Evolutionary conservation across 805 yeast species (phyloP).

Genomic region (Saturnispora bothae): DNA sequence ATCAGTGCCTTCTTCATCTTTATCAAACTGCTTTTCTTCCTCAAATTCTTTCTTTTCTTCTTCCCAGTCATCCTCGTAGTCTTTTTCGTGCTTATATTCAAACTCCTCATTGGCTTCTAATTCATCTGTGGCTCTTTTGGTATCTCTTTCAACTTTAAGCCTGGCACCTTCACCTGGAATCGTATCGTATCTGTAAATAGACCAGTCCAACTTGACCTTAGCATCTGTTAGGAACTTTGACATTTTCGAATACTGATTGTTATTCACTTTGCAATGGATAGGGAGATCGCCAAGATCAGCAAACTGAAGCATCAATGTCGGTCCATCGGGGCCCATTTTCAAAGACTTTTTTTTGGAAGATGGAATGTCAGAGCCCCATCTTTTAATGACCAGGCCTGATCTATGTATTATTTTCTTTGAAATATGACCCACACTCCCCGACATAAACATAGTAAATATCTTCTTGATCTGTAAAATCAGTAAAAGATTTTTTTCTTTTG

Average conservation of each 20-base stretch:
- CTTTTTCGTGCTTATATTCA: conserved; percentile 5
- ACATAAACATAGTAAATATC: not conserved
- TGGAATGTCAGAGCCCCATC: too few relatives aligned
- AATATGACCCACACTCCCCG: not conserved
- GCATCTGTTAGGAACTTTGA: conserved; percentile 38
- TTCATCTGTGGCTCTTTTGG: conserved; percentile 4
- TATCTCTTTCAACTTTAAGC: conserved; percentile 5
- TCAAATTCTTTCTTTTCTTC: not conserved
- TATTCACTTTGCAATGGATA: conserved; percentile 5
- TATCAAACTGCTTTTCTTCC: conserved; percentile 6
- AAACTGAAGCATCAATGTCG: conserved; percentile 14
- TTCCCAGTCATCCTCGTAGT: conserved; percentile 4
- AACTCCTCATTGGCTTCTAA: conserved; percentile 2
- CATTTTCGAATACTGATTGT: conserved; percentile 8
- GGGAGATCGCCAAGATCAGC: conserved; percentile 10
- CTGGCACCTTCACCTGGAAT: conserved; percentile 44
- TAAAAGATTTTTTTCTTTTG: not conserved
- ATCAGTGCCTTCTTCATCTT: conserved; percentile 2
- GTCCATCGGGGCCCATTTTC: conserved; percentile 11
- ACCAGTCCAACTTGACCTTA: conserved; percentile 47
- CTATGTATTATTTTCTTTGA: not conserved
- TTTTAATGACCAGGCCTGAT: too few relatives aligned
- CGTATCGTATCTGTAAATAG: conserved; percentile 38
- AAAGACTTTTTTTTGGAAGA: not conserved
- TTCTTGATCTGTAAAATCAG: not conserved